Evolutionary conservation across 768 basidiomycete genomes (phyloP), one percentile per base, ranked within the genome.

Genomic region (Phanerodontia chrysosporium): DNA sequence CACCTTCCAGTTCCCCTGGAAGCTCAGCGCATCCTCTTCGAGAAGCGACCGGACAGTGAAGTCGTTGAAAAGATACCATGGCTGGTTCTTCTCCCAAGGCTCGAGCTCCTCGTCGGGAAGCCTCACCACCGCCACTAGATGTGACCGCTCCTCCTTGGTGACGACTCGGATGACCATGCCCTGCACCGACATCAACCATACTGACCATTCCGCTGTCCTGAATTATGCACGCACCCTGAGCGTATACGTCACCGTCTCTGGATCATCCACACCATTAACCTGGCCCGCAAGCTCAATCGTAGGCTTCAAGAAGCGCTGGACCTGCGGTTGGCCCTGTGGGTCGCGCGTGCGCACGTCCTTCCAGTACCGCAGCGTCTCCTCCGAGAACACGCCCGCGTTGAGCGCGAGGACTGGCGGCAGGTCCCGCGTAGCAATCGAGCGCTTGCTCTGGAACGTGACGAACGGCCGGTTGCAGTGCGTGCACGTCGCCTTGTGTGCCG

Each of bases 41-140:
- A 88, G 76, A 29, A 98, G 84, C 57, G 91, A 90, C 49, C 79
- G 79, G 13, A 99, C 97, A 1, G 86, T 80, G 67, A 99, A 99
- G 68, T 99, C 97, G 67, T 99, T 99, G 84, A 98, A 98, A 56
- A 98, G 72, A 66, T 89, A 89, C 97, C 97, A 99, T 1, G 85
- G 83, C 55, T 83, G 56, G 36, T 60, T 45, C 9, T 30, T 85
- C 21, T 63, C 64, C 54, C 76, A 72, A 1, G 68, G 58, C 12
- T 75, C 67, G 25, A 44, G 45, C 8, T 67, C 71, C 66, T 87
- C 85, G 0, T 82, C 82, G 1, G 22, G 57, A 36, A 60, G 57
- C 28, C 25, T 93, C 36, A 96, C 80, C 57, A 97, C 83, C 1
- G 95, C 88, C 13, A 96, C 90, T 21, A 98, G 78, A 72, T 98